These are phyloP conservation scores for Coemansia sp. DNA, from an alignment of 192 early-diverging fungal genomes.

Conservation along the genomic window DNA sequence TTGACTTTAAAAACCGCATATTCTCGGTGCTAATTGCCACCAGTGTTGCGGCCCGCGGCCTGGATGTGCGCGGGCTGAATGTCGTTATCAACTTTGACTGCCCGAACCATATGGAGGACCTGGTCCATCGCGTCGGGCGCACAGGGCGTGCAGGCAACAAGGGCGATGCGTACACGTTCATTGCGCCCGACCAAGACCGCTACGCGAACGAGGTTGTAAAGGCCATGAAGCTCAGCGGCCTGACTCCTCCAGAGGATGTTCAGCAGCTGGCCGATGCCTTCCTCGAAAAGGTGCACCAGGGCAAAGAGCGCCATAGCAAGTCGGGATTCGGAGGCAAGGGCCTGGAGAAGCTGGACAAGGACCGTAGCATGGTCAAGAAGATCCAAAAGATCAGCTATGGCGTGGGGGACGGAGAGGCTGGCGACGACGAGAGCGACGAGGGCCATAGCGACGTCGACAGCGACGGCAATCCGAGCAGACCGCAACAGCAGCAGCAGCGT, in stretches of 20 bases:
- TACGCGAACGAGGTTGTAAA: conserved; percentile 90
- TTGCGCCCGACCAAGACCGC: conserved; percentile 88
- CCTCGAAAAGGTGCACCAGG: conserved; percentile 30
- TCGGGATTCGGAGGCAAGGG: conserved; percentile 96
- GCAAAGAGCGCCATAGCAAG: conserved; percentile 12
- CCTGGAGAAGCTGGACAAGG: conserved; percentile 86
- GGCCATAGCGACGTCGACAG: conserved; percentile 34
- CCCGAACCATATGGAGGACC: conserved; percentile 97
- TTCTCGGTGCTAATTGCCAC: conserved; percentile 93
- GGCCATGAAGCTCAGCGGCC: conserved; percentile 74
- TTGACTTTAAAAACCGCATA: conserved; percentile 89
- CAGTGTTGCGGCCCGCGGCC: conserved; percentile 88
- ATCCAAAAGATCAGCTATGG: conserved; percentile 86
- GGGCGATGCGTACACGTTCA: conserved; percentile 94
- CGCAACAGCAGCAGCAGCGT: conserved; percentile 38
- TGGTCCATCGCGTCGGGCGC: conserved; percentile 96
- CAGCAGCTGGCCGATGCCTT: conserved; percentile 67
- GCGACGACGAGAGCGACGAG: conserved; percentile 58
- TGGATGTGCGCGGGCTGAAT: conserved; percentile 92
- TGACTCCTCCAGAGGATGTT: conserved; percentile 68
- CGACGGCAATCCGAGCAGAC: conserved; percentile 4
- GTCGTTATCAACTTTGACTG: conserved; percentile 95
- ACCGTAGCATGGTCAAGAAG: conserved; percentile 82
- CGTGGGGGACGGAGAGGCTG: conserved; percentile 58
- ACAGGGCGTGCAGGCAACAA: conserved; percentile 98